phyloP scores from a whole-genome alignment of 768 basidiomycete genomes.

The Kwoniella dendrophila region DNA sequence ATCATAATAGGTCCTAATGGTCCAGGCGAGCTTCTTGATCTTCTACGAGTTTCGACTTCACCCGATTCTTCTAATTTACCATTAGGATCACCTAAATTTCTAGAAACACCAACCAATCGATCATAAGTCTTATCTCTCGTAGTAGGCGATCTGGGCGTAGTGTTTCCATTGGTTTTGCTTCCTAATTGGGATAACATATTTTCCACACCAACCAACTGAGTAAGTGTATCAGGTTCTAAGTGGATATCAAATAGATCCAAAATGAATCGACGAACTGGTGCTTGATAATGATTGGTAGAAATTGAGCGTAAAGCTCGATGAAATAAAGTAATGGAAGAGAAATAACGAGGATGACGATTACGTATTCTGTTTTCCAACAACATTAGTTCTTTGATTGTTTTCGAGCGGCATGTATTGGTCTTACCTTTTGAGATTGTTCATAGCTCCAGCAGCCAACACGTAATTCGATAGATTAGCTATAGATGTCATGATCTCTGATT shows the following conservation, averaged over 20 bases:
- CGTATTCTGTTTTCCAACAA: constrained; percentile 35
- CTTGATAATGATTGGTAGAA: constrained; percentile 83
- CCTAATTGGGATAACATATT: background rate
- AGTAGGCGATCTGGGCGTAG: too few relatives aligned
- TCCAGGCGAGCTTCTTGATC: constrained; percentile 20
- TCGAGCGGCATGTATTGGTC: too few relatives aligned
- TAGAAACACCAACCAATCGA: background rate
- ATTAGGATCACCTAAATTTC: background rate
- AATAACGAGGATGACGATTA: constrained; percentile 66
- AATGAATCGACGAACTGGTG: constrained; percentile 89
- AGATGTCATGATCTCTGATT: constrained; percentile 81
- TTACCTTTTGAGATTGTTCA: constrained; percentile 81
- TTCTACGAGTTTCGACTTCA: constrained; percentile 6
- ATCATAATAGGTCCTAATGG: background rate
- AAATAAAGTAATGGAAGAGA: constrained; percentile 75
- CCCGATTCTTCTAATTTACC: background rate
- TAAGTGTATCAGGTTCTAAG: constrained; percentile 56
- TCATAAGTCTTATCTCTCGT: background rate
- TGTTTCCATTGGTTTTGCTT: too few relatives aligned
- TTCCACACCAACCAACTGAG: constrained; percentile 14
- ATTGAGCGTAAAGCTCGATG: constrained; percentile 85
- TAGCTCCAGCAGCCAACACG: constrained; percentile 92
- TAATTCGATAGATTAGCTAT: constrained; percentile 94
- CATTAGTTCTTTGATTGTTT: constrained; percentile 9
- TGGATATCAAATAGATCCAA: constrained; percentile 88